phyloP scores from a whole-genome alignment of 306 rosid genomes.

The Hippophae tibetana region DNA sequence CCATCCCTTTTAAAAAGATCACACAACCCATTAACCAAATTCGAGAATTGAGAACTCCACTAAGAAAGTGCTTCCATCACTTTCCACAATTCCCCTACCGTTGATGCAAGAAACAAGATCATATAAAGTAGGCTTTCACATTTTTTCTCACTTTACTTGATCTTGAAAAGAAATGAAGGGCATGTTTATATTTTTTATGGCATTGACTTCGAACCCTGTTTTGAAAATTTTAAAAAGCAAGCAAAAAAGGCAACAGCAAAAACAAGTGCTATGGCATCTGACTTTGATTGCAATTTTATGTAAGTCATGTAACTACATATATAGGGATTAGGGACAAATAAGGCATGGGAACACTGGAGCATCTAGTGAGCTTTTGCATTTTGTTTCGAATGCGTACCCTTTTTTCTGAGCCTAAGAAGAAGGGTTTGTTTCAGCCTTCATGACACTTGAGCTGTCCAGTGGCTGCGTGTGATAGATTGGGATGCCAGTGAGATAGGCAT shows the following conservation, averaged over 20 bases:
- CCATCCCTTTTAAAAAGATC: constrained; percentile 46
- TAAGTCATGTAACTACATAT: constrained; percentile 45
- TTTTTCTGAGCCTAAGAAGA: constrained; percentile 42
- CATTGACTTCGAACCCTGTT: constrained; percentile 56
- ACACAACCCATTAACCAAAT: constrained; percentile 74
- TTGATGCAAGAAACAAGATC: constrained; percentile 39
- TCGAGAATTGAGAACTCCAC: constrained; percentile 25
- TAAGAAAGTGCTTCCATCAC: constrained; percentile 61
- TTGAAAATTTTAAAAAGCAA: constrained; percentile 48
- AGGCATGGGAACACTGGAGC: constrained; percentile 8
- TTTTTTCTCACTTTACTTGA: constrained; percentile 44
- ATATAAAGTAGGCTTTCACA: constrained; percentile 64
- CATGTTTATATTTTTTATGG: constrained; percentile 38
- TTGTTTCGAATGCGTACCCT: constrained; percentile 17
- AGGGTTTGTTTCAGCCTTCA: constrained; percentile 74
- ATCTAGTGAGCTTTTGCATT: constrained; percentile 15
- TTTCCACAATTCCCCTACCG: constrained; percentile 45
- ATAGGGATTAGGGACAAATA: constrained; percentile 35
- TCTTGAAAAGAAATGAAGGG: constrained; percentile 42
- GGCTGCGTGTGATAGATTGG: constrained; percentile 85
- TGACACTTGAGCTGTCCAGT: constrained; percentile 56
- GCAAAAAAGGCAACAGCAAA: constrained; percentile 30
- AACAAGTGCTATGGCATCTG: constrained; percentile 65
- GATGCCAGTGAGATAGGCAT: constrained; percentile 93
- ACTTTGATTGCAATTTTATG: constrained; percentile 79